Percentiles rank a stretch among this genome's conserved stretches.
Evolutionary conservation across 1,139 yeast genomes (phyloP).

Genomic region (Pneumocystis sp.): DNA sequence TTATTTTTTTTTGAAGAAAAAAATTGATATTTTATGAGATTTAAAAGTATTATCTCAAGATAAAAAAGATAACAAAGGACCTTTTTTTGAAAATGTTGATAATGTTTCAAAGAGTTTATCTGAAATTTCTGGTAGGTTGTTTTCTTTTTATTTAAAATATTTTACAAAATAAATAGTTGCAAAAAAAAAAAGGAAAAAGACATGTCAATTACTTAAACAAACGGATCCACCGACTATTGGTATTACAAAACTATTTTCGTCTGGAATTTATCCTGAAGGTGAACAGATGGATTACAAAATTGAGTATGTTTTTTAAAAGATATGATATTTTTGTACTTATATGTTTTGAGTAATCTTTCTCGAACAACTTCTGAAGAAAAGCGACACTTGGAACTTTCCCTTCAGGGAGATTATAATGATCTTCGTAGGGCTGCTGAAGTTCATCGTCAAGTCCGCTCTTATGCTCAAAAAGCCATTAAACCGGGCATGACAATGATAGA

Average conservation of each 20-base stretch:
- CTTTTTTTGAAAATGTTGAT: background rate
- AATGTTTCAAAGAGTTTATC: background rate
- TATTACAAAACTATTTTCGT: conserved; percentile 51
- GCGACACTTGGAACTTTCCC: conserved; percentile 56
- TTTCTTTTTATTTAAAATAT: conserved; percentile 14
- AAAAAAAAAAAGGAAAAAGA: conserved; percentile 27
- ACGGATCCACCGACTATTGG: conserved; percentile 40
- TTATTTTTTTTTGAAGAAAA: background rate
- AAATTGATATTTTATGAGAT: background rate
- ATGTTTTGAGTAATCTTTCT: conserved; percentile 33
- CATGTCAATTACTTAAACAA: conserved; percentile 22
- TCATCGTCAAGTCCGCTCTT: conserved; percentile 76
- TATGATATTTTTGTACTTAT: conserved; percentile 1
- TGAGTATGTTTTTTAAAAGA: conserved; percentile 19
- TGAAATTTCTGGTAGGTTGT: background rate
- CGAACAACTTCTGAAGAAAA: conserved; percentile 79
- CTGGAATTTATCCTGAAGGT: conserved; percentile 72
- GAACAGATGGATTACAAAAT: conserved; percentile 40
- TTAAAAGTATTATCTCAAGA: background rate
- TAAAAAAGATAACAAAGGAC: background rate
- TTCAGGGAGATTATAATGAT: conserved; percentile 57
- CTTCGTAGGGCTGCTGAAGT: conserved; percentile 93
- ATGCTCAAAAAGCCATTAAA: conserved; percentile 56
- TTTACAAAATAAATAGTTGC: conserved; percentile 20
- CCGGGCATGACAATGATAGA: conserved; percentile 92